A percentile compares a stretch with the other conserved stretches of the same genome.
These are phyloP conservation scores for Neofusicoccum laricinum DNA, from an alignment of 2,329 filamentous ascomycete genomes.

Conservation along the genomic window DNA sequence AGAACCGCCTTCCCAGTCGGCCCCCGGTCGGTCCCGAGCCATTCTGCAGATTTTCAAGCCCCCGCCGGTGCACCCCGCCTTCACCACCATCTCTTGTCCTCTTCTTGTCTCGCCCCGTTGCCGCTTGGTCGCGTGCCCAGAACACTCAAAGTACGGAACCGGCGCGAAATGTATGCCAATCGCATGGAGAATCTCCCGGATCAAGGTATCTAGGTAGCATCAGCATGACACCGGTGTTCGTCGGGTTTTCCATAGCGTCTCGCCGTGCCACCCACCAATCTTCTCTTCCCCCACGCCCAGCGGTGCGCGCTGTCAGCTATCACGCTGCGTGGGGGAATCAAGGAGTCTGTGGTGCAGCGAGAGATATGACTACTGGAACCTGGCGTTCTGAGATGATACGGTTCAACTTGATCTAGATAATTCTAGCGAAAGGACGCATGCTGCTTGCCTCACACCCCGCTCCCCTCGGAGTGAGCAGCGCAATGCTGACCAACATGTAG, in stretches of 20 bases:
- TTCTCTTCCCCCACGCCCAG: neutral
- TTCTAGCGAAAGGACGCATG: slow-evolving; percentile 54
- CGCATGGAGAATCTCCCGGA: slow-evolving; percentile 10
- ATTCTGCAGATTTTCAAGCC: neutral
- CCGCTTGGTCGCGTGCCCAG: neutral
- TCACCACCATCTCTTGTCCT: neutral
- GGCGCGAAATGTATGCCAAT: slow-evolving; percentile 13
- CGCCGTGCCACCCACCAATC: neutral
- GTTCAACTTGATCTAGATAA: slow-evolving; percentile 56
- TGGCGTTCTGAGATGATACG: slow-evolving; percentile 51
- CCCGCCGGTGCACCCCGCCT: neutral
- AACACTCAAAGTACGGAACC: slow-evolving; percentile 11
- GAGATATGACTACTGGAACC: neutral
- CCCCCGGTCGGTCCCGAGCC: neutral
- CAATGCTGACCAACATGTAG: slow-evolving; percentile 4
- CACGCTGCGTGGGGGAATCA: neutral
- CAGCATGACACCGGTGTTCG: slow-evolving; percentile 17
- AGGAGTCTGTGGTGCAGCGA: neutral
- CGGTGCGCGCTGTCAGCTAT: neutral
- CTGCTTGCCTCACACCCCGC: slow-evolving; percentile 28
- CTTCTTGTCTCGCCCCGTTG: neutral
- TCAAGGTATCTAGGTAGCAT: slow-evolving; percentile 18
- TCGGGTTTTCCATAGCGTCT: neutral
- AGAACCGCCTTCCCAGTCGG: neutral
- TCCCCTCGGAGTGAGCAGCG: slow-evolving; percentile 19